Conservation (phyloP, 2,329 filamentous ascomycete species). For the Hymenoscyphus albidus region DNA sequence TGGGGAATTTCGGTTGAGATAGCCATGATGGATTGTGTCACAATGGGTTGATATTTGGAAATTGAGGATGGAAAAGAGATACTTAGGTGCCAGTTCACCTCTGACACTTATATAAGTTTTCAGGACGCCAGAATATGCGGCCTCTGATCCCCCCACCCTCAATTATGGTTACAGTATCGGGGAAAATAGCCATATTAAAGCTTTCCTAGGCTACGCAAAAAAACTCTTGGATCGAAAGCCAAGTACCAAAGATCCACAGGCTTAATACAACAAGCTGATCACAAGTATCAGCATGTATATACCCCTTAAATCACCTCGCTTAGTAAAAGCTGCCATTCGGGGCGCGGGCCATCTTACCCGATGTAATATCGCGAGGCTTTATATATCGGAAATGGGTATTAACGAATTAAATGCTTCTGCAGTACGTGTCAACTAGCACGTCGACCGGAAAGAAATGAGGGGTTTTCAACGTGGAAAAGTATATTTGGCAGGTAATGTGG, state of each 20-base stretch:
- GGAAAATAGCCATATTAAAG: not conserved
- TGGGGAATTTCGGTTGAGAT: conserved; percentile 39
- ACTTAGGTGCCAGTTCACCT: not conserved
- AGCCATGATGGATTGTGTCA: conserved; percentile 33
- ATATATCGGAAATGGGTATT: not conserved
- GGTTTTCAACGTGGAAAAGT: not conserved
- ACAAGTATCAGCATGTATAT: not conserved
- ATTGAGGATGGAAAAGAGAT: not conserved
- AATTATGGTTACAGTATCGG: not conserved
- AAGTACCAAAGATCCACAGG: not conserved
- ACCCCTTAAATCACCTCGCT: not conserved
- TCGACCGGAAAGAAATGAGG: not conserved
- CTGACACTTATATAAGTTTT: conserved; percentile 5
- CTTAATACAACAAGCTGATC: not conserved
- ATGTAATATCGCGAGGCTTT: not conserved
- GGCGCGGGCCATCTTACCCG: not conserved
- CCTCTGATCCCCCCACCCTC: conserved; percentile 4
- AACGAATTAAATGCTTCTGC: not conserved
- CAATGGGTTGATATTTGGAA: not conserved
- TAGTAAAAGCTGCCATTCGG: not conserved
- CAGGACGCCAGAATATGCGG: not conserved
- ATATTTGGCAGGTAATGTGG: not conserved
- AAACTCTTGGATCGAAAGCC: not conserved
- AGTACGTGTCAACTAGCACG: not conserved
- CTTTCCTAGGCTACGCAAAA: not conserved